A percentile compares a stretch with the other conserved stretches of the same genome.
phyloP scores from a whole-genome alignment of 306 rosid species.

The Cucurbita pepo region DNA sequence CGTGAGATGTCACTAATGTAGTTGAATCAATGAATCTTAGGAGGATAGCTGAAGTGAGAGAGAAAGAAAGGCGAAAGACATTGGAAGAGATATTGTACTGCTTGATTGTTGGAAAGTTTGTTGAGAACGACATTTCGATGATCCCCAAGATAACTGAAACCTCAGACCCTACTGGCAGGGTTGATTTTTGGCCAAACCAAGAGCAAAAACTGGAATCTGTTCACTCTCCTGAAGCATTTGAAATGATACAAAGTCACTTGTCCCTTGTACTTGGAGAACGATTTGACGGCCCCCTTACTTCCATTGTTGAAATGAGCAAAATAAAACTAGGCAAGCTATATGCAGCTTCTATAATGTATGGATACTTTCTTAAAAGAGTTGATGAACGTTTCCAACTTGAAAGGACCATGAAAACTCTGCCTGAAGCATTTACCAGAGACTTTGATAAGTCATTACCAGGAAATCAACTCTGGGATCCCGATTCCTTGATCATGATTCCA shows the following conservation, averaged over 20 bases:
- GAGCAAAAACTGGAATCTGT: slow-evolving; percentile 71
- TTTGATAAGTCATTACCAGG: slow-evolving; percentile 36
- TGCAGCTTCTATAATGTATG: slow-evolving; percentile 97
- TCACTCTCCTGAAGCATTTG: slow-evolving; percentile 80
- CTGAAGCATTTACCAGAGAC: slow-evolving; percentile 37
- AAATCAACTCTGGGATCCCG: slow-evolving; percentile 80
- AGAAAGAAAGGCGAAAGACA: slow-evolving; percentile 47
- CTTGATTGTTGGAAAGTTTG: slow-evolving; percentile 48
- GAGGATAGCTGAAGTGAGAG: slow-evolving; percentile 81
- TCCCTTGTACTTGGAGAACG: slow-evolving; percentile 71
- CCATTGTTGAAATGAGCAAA: slow-evolving; percentile 68
- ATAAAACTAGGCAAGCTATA: slow-evolving; percentile 84
- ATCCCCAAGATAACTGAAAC: slow-evolving; percentile 57
- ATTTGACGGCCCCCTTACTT: slow-evolving; percentile 58
- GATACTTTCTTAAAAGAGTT: slow-evolving; percentile 85
- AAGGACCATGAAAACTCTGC: slow-evolving; percentile 64
- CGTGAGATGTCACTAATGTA: slow-evolving; percentile 4
- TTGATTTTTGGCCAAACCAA: slow-evolving; percentile 88
- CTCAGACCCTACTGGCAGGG: slow-evolving; percentile 51
- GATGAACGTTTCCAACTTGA: slow-evolving; percentile 91
- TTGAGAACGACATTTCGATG: slow-evolving; percentile 56
- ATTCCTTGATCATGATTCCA: slow-evolving; percentile 54
- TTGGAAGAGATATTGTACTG: slow-evolving; percentile 82
- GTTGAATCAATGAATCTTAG: slow-evolving; percentile 27
- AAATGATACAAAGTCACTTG: slow-evolving; percentile 85